Conservation (phyloP, 2,329 filamentous ascomycete genomes). For the Claviceps pazoutovae region DNA sequence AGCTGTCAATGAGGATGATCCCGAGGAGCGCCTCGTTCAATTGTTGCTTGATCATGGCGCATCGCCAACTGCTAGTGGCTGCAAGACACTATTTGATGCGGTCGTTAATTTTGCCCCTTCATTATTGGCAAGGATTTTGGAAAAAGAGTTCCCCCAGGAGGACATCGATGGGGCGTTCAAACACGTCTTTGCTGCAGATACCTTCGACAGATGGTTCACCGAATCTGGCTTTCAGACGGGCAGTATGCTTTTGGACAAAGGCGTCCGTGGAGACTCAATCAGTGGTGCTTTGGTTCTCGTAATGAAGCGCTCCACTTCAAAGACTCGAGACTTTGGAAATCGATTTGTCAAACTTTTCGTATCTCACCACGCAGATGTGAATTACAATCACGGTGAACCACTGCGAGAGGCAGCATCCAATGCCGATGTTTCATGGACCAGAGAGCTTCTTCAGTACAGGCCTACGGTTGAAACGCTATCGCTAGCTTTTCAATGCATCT, state of each 20-base stretch:
- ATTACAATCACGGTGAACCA: conserved; percentile 38
- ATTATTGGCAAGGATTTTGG: conserved; percentile 28
- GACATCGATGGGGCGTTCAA: conserved; percentile 32
- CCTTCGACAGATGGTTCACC: conserved; percentile 31
- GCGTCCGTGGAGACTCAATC: conserved; percentile 31
- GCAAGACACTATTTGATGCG: conserved; percentile 38
- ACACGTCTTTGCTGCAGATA: conserved; percentile 28
- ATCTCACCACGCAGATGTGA: conserved; percentile 29
- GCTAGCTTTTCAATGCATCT: conserved; percentile 40
- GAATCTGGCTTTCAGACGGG: conserved; percentile 32
- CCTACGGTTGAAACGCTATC: conserved; percentile 37
- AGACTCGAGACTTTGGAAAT: conserved; percentile 26
- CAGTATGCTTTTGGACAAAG: conserved; percentile 33
- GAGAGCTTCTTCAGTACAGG: conserved; percentile 33
- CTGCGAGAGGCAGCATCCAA: conserved; percentile 39
- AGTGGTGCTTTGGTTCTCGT: conserved; percentile 31
- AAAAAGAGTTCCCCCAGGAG: conserved; percentile 24
- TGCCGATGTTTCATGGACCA: conserved; percentile 35
- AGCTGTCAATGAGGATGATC: conserved; percentile 38
- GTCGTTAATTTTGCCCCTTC: conserved; percentile 24
- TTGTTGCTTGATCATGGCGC: conserved; percentile 37
- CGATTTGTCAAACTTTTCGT: conserved; percentile 29
- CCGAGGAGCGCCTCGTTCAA: conserved; percentile 31
- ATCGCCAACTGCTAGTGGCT: conserved; percentile 36
- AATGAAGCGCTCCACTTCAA: conserved; percentile 27